Evolutionary conservation across 2,329 filamentous ascomycete genomes (phyloP).

Genomic region (Microcyclospora pomicola): DNA sequence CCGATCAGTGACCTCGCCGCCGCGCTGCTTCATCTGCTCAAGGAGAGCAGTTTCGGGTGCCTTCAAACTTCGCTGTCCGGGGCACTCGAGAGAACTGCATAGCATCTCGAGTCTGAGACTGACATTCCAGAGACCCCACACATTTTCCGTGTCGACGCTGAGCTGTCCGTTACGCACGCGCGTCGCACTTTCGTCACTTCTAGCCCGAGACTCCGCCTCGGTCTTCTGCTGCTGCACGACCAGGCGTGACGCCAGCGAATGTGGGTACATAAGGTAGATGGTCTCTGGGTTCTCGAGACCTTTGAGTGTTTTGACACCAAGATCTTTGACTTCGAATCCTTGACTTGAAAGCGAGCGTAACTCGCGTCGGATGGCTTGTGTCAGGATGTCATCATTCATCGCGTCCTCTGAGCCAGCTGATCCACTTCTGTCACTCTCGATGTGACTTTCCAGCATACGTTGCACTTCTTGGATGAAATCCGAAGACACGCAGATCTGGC

Average conservation of each 20-base stretch:
- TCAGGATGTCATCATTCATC: constrained; percentile 60
- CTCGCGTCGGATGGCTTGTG: constrained; percentile 71
- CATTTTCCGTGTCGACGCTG: constrained; percentile 68
- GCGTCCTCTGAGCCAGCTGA: constrained; percentile 59
- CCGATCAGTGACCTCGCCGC: constrained; percentile 75
- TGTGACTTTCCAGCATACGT: constrained; percentile 74
- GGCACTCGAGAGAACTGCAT: constrained; percentile 72
- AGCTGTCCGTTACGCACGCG: constrained; percentile 48
- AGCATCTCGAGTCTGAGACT: constrained; percentile 85
- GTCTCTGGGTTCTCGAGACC: constrained; percentile 94
- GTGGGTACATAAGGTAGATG: constrained; percentile 89
- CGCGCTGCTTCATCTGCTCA: constrained; percentile 55
- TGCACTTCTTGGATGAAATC: constrained; percentile 97
- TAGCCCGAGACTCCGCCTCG: constrained; percentile 26
- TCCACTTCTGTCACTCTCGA: constrained; percentile 62
- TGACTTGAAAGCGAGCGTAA: constrained; percentile 74
- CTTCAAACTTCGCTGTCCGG: constrained; percentile 49
- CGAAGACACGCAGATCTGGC: constrained; percentile 90
- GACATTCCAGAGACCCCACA: constrained; percentile 83
- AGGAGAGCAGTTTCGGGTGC: constrained; percentile 72
- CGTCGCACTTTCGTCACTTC: constrained; percentile 31
- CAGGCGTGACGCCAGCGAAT: constrained; percentile 69
- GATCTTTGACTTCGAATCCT: constrained; percentile 92
- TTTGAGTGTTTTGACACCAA: constrained; percentile 89
- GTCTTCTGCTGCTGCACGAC: constrained; percentile 48